Evolutionary conservation across 1,284 basidiomycete genomes (phyloP), one percentile per base, ranked within the genome.

Genomic region (Naganishia sp.): DNA sequence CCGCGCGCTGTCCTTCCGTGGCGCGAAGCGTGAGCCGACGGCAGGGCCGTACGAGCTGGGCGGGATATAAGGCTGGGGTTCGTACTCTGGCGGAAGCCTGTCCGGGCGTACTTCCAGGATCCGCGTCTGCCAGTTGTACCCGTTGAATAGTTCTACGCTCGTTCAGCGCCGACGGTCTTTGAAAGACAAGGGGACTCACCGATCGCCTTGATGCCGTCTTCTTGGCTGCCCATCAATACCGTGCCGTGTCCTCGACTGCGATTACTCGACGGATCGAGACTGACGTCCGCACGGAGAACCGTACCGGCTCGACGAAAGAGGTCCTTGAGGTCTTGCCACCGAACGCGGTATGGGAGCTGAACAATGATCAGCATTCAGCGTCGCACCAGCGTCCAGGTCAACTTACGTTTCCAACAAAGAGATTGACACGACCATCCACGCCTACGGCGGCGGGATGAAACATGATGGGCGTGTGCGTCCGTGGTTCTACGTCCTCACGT

Each of bases 281-380:
- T 90, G 59, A 96, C 92, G 75, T 97, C 95, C 7, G 95, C 94
- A 43, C 95, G 87, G 23, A 97, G 84, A 64, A 99, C 94, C 0
- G 93, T 95, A 55, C 95, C 95, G 1, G 93, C 90, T 71, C 91
- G 89, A 57, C 95, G 88, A 79, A 98, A 97, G 56, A 98, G 86
- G 78, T 98, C 95, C 75, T 99, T 98, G 71, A 99, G 86, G 80
- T 99, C 95, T 81, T 97, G 94, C 94, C 94, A 97, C 70, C 92
- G 87, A 36, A 94, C 92, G 70, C 91, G 85, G 81, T 93, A 93
- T 0, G 93, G 92, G 18, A 96, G 85, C 89, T 93, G 79, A 53
- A 70, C 69, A 11, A 28, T 28, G 28, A 28, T 28, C 28, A 31
- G 50, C 36, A 39, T 9, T 7, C 36, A 39, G 36, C 36, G 2